phyloP scores from a whole-genome alignment of 805 yeast genomes.

The Zygosaccharomyces rouxii region DNA sequence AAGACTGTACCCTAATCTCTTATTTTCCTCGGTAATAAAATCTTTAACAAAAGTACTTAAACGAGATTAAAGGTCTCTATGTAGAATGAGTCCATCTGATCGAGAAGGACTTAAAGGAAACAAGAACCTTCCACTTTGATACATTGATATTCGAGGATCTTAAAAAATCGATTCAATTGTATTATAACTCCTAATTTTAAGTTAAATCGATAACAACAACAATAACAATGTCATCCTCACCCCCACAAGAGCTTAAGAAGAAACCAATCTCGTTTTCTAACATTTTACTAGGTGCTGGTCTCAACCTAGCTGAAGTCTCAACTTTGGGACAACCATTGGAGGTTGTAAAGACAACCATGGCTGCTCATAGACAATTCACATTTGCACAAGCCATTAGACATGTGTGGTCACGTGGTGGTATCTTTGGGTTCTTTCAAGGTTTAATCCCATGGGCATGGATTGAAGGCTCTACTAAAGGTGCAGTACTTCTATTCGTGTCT shows the following conservation, averaged over 20 bases:
- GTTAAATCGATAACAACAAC: no score
- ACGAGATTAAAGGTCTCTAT: neutral
- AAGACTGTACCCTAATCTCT: neutral
- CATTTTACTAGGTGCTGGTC: constrained; percentile 87
- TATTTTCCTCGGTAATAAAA: neutral
- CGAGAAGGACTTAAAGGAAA: neutral
- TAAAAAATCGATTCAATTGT: neutral
- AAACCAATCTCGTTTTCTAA: constrained; percentile 86
- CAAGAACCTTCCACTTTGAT: neutral
- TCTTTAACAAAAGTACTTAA: neutral
- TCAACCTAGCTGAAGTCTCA: constrained; percentile 88
- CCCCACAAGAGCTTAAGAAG: constrained; percentile 47
- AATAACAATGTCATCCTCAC: constrained; percentile 9
- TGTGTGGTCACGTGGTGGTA: constrained; percentile 93
- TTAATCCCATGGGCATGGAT: constrained; percentile 99
- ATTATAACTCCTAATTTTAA: neutral
- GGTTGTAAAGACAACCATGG: constrained; percentile 96
- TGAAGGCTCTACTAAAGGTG: constrained; percentile 99
- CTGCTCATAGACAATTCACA: constrained; percentile 79
- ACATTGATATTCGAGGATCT: neutral
- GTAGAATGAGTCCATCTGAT: neutral
- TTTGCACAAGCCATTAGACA: constrained; percentile 62
- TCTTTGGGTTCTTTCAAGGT: constrained; percentile 92
- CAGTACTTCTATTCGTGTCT: constrained; percentile 86
- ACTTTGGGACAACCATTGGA: constrained; percentile 96